Evolutionary conservation across 768 basidiomycete species (phyloP), one percentile per base, ranked within the genome.

Genomic region (Harrya chromipes): DNA sequence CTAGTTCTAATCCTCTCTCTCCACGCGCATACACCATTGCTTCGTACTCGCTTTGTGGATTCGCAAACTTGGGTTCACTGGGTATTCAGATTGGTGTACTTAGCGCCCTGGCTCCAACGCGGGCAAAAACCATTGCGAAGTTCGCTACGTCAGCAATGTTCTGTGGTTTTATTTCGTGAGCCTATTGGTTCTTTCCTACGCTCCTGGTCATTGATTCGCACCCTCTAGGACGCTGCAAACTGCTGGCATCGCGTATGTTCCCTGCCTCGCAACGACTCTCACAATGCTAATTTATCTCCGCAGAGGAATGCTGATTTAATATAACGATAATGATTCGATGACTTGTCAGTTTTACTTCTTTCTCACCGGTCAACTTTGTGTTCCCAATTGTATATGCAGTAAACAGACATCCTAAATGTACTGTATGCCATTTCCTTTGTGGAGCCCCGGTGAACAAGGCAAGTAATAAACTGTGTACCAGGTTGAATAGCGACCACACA

Each of bases 11-110:
- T 43, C 80, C 87, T 4, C 78, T 93, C 43, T 83, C 83, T 19
- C 74, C 69, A 26, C 89, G 87, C 49, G 88, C 83, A 19, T 92
- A 76, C 70, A 87, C 85, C 45, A 93, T 94, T 57, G 83, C 87
- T 13, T 83, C 86, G 29, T 95, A 94, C 65, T 85, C 87, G 14
- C 82, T 94, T 14, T 94, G 91, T 67, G 94, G 94, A 10, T 95
- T 95, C 62, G 90, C 90, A 51, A 94, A 94, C 65, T 73, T 91
- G 39, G 82, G 86, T 47, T 89, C 89, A 7, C 73, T 93, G 21
- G 93, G 92, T 61, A 91, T 94, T 57, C 89, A 93, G 66, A 81
- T 89, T 52, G 87, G 87, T 61, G 87, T 88, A 63, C 73, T 88
- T 42, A 73, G 75, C 40, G 82, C 84, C 20, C 74, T 88, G 23